Evolutionary conservation across 176 grass and related monocot genomes (phyloP).

Genomic region (Zoysia pacifica): DNA sequence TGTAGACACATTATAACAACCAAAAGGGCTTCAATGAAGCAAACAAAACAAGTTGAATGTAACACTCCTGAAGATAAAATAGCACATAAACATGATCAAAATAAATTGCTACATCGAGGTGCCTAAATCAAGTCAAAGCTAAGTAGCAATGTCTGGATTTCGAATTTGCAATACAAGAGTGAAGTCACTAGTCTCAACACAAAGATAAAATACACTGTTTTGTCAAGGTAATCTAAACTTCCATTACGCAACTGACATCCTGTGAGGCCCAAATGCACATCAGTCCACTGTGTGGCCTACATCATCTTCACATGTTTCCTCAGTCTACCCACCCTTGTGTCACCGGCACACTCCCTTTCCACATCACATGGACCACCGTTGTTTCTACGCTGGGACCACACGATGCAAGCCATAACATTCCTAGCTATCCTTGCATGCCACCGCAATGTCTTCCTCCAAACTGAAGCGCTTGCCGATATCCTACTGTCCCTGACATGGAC

Average conservation of each 20-base stretch:
- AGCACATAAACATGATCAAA: neutral
- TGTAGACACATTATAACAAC: neutral
- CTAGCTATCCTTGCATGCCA: neutral
- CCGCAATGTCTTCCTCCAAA: neutral
- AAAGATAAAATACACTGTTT: no score
- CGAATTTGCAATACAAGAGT: neutral
- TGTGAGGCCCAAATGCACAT: no score
- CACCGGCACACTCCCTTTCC: neutral
- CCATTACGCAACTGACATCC: no score
- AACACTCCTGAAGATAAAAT: neutral
- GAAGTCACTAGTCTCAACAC: neutral
- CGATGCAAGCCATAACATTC: neutral
- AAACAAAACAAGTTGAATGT: neutral
- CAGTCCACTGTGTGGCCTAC: no score
- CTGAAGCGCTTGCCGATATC: no score
- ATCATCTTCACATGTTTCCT: no score
- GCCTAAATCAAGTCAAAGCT: neutral
- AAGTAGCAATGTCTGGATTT: conserved; percentile 4
- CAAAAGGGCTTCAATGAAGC: no score
- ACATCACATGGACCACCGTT: neutral
- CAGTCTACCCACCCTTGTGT: no score
- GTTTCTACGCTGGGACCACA: neutral
- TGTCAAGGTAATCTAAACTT: no score
- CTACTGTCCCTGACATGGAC: neutral
- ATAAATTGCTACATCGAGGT: neutral